Evolutionary conservation across 768 basidiomycete species (phyloP).

Genomic region (Boletus subparvulus): DNA sequence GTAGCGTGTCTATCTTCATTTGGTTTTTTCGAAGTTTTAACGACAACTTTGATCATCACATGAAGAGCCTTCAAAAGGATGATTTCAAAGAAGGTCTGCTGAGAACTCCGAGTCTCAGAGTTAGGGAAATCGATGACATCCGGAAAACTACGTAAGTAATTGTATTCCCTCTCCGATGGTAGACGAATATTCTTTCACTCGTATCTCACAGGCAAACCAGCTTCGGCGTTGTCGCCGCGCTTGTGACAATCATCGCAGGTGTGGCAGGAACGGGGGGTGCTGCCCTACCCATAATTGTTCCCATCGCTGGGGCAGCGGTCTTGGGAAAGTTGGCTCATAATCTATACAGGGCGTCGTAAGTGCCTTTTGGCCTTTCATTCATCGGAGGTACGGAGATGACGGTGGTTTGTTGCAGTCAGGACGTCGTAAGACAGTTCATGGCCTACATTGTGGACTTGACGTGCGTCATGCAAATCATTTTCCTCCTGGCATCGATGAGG

Average conservation of each 20-base stretch:
- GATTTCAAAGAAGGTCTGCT: not conserved
- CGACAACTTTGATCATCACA: not conserved
- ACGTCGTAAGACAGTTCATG: not conserved
- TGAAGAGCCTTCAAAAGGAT: not conserved
- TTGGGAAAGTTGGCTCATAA: not conserved
- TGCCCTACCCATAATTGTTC: not conserved
- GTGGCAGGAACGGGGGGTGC: not conserved
- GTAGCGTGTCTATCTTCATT: not conserved
- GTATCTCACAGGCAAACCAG: not conserved
- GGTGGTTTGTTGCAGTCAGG: not conserved
- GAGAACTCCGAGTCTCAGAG: not conserved
- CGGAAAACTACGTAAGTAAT: not conserved
- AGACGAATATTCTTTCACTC: too few relatives aligned
- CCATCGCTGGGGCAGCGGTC: not conserved
- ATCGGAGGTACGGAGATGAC: too few relatives aligned
- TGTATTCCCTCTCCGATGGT: too few relatives aligned
- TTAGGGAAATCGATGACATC: not conserved
- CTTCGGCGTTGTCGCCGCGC: not conserved
- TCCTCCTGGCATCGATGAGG: not conserved
- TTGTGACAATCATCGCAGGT: not conserved
- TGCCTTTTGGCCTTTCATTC: too few relatives aligned
- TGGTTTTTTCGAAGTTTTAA: not conserved
- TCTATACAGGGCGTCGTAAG: not conserved
- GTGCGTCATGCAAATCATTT: too few relatives aligned
- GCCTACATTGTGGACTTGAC: too few relatives aligned